phyloP scores from a whole-genome alignment of 257 asterid genomes.

The Solanum pinnatisectum region DNA sequence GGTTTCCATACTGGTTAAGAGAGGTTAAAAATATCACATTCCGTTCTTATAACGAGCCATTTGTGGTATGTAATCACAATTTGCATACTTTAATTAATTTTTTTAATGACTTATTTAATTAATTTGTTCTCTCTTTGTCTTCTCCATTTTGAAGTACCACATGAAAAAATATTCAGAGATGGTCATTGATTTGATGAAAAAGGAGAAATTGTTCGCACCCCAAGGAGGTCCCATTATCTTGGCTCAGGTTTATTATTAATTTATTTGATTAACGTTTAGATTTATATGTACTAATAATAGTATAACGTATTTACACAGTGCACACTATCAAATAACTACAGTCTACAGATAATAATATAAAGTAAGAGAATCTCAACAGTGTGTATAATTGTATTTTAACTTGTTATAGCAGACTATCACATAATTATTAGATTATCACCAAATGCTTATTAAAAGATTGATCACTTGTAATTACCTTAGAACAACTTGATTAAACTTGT shows the following conservation, averaged over 20 bases:
- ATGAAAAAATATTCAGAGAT: slow-evolving; percentile 62
- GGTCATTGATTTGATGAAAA: slow-evolving; percentile 45
- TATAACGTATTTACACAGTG: background rate
- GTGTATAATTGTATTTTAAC: too few species aligned
- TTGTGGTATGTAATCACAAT: slow-evolving; percentile 32
- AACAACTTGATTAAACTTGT: too few species aligned
- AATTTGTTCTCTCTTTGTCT: background rate
- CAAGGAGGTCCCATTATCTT: slow-evolving; percentile 96
- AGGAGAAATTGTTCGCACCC: slow-evolving; percentile 68
- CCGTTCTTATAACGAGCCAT: slow-evolving; percentile 81
- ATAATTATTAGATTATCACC: too few species aligned
- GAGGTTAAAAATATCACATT: slow-evolving; percentile 64
- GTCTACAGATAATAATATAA: too few species aligned
- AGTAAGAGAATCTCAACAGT: too few species aligned
- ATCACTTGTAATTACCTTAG: background rate
- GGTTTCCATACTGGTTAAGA: slow-evolving; percentile 86
- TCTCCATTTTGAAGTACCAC: slow-evolving; percentile 37
- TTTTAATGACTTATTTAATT: background rate
- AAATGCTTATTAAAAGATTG: background rate
- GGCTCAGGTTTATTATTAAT: slow-evolving; percentile 50
- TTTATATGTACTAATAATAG: background rate
- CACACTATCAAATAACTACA: background rate
- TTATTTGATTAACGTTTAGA: background rate
- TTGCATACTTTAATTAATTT: background rate
- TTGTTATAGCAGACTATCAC: too few species aligned